Evolutionary conservation across 805 yeast genomes (phyloP).

Genomic region (Candida suzukii): DNA sequence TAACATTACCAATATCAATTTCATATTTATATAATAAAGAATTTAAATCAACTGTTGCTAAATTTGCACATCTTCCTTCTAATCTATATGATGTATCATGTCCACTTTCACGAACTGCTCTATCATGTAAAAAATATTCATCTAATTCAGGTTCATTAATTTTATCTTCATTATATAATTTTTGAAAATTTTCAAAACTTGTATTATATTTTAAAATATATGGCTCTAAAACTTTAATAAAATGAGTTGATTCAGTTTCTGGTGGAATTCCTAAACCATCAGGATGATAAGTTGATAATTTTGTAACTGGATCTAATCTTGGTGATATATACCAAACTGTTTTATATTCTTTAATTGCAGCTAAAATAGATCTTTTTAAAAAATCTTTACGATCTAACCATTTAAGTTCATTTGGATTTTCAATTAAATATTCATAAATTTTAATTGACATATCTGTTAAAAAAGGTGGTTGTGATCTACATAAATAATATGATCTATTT

Average conservation of each 20-base stretch:
- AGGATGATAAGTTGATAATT: constrained; percentile 86
- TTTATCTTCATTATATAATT: constrained; percentile 58
- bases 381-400: constrained; percentile 42
- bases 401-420: constrained; percentile 20
- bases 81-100: constrained; percentile 91
- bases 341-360: constrained; percentile 83
- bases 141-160: constrained; percentile 78
- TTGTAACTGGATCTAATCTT: constrained; percentile 64
- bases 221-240: constrained; percentile 61
- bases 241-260: constrained; percentile 90
- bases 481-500: constrained; percentile 82
- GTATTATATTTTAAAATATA: constrained; percentile 57
- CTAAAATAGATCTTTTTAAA: constrained; percentile 53
- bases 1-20: constrained; percentile 63
- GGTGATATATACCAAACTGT: constrained; percentile 76
- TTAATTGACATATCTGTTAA: constrained; percentile 84
- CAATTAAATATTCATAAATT: constrained; percentile 49
- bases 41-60: constrained; percentile 89
- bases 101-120: constrained; percentile 94
- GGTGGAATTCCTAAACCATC: constrained; percentile 93
- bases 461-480: constrained; percentile 96
- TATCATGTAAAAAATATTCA: constrained; percentile 81
- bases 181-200: constrained; percentile 55
- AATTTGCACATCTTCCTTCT: constrained; percentile 81
- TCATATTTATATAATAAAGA: constrained; percentile 86